Evolutionary conservation across 768 basidiomycete species (phyloP), one percentile per base, ranked within the genome.

Genomic region (Megacollybia marginata): DNA sequence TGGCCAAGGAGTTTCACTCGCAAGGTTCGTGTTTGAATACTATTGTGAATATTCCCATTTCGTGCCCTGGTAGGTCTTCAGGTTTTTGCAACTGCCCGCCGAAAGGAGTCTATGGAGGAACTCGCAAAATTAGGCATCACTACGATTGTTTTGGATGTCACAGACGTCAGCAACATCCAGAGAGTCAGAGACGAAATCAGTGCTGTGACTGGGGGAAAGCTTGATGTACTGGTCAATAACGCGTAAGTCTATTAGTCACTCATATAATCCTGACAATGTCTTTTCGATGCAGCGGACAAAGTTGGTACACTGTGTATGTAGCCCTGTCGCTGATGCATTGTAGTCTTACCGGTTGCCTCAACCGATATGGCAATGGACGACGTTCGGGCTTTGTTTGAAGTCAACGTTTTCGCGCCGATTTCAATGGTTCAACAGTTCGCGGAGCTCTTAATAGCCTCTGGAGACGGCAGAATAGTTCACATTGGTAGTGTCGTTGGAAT

Each of bases 201-300:
- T 11, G 44, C 19, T 15, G 9, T 52, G 47, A 62, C 61, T 12
- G 56, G 55, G 3, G 65, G 65, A 15, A 54, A 42, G 42, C 59
- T 67, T 7, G 62, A 67, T 43, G 57, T 67, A n/a, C 53, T 65
- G 9, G 60, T 66, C 9, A 67, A 59, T 44, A 63, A 63, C 47
- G 60, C 62, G 62, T 63, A 40, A 42, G 54, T 44, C 33, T 33
- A 38, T 34, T 31, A 45, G 38, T 15, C 8, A 9, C n/a, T 16
- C 28, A 5, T 35, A 16, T 15, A 13, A 23, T 42, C 47, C 12
- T 9, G 47, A 8, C 46, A 47, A n/a, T 18, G 13, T 47, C 49
- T 31, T 46, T n/a, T 16, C 2, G 3, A 5, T 49, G 8, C 23
- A 55, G 54, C n/a, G 54, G 54, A 36, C 48, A 51, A 50, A 48